Evolutionary conservation across 768 basidiomycete species (phyloP).

Genomic region (Neoboletus subvelutipes): DNA sequence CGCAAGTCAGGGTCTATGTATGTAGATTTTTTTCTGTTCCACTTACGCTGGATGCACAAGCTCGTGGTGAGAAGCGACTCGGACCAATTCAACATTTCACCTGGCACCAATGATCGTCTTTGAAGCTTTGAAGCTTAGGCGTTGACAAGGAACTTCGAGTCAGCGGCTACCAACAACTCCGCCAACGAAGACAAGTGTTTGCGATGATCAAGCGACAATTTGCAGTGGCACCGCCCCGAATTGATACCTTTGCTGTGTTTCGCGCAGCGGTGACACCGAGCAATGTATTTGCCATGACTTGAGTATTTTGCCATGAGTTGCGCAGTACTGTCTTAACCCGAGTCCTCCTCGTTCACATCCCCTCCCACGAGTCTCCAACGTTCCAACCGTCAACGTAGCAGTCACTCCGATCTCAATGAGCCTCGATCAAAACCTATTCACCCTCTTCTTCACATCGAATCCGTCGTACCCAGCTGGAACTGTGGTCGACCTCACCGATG

Average conservation of each 20-base stretch:
- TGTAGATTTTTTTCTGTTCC: neutral
- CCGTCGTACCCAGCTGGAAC: constrained; percentile 48
- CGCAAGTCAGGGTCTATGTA: neutral
- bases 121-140: neutral
- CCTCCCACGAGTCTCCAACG: neutral
- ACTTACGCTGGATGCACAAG: neutral
- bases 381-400: neutral
- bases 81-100: neutral
- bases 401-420: constrained; percentile 49
- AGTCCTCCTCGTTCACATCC: neutral
- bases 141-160: neutral
- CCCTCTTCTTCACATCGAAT: constrained; percentile 62
- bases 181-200: no score
- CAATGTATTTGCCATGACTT: neutral
- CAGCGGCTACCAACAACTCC: no score
- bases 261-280: neutral
- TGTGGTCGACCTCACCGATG: constrained; percentile 70
- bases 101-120: neutral
- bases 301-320: neutral
- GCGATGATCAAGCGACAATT: no score
- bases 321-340: neutral
- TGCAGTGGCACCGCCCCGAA: neutral
- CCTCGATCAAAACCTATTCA: constrained; percentile 84
- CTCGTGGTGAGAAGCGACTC: neutral
- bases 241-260: neutral